Conservation (phyloP, 257 asterid genomes). For the Prunella vulgaris region DNA sequence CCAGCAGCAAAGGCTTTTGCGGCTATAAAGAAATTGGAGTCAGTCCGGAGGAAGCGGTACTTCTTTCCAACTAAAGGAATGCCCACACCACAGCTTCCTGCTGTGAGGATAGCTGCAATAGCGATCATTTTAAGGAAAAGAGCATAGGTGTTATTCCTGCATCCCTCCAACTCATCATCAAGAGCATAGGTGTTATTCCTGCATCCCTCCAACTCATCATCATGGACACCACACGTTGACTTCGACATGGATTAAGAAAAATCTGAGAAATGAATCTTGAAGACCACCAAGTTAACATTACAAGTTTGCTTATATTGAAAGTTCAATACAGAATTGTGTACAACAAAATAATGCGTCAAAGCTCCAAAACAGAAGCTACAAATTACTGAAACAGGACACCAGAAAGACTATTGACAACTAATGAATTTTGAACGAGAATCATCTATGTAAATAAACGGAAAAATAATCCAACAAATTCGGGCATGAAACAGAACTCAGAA, state of each 20-base stretch:
- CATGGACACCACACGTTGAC: constrained; percentile 28
- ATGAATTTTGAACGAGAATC: not conserved
- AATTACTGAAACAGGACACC: not conserved
- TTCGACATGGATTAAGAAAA: constrained; percentile 53
- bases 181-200: too few relatives aligned
- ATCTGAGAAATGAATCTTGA: constrained; percentile 43
- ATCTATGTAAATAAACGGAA: not conserved
- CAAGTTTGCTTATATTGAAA: not conserved
- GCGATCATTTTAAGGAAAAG: too few relatives aligned
- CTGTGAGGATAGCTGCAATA: too few relatives aligned
- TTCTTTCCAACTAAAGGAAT: not conserved
- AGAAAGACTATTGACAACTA: not conserved
- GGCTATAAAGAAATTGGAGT: constrained; percentile 8
- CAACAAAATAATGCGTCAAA: not conserved
- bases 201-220: constrained; percentile 41
- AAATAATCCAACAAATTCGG: not conserved
- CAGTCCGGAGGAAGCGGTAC: constrained; percentile 4
- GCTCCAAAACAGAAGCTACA: not conserved
- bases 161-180: too few relatives aligned
- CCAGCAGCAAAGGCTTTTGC: not conserved
- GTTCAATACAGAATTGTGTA: not conserved
- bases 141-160: too few relatives aligned
- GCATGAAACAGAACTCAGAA: not conserved
- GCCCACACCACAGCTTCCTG: too few relatives aligned
- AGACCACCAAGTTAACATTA: constrained; percentile 19